Conservation (phyloP, 2,329 filamentous ascomycete genomes). For the Geosmithia putterillii region DNA sequence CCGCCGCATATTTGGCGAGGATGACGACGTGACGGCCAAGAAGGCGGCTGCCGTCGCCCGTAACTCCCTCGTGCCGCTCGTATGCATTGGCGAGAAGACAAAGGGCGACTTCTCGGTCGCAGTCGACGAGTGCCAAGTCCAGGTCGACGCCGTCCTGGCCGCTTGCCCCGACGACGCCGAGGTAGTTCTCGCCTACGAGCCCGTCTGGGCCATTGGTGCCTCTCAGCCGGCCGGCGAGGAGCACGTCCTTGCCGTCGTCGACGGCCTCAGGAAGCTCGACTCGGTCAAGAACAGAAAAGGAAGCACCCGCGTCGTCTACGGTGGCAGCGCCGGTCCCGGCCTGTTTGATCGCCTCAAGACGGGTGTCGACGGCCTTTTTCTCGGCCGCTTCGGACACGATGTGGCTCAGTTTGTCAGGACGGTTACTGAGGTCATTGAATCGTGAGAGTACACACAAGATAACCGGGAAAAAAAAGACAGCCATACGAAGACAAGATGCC, state of each 20-base stretch:
- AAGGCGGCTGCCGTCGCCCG: conserved; percentile 58
- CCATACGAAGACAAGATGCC: too few species aligned
- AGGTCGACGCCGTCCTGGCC: conserved; percentile 47
- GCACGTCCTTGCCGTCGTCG: conserved; percentile 61
- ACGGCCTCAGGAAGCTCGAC: conserved; percentile 43
- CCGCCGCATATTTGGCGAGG: conserved; percentile 59
- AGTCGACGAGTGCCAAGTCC: conserved; percentile 61
- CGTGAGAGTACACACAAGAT: neutral
- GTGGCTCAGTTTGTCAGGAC: conserved; percentile 59
- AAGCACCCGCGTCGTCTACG: conserved; percentile 61
- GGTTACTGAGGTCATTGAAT: conserved; percentile 48
- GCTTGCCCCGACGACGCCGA: conserved; percentile 49
- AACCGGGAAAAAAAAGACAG: too few species aligned
- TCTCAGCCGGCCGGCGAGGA: conserved; percentile 56
- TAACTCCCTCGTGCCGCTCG: conserved; percentile 62
- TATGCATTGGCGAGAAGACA: conserved; percentile 67
- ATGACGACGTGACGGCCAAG: conserved; percentile 51
- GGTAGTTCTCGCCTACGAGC: conserved; percentile 73
- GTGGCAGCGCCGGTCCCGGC: conserved; percentile 71
- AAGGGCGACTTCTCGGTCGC: conserved; percentile 39
- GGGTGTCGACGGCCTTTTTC: conserved; percentile 67
- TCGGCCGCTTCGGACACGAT: conserved; percentile 74
- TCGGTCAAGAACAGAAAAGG: conserved; percentile 39
- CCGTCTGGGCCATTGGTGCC: conserved; percentile 80
- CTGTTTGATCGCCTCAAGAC: conserved; percentile 55